Base-by-base conservation (phyloP, 2,329 filamentous ascomycete species). In the Cladosporium velox region DNA sequence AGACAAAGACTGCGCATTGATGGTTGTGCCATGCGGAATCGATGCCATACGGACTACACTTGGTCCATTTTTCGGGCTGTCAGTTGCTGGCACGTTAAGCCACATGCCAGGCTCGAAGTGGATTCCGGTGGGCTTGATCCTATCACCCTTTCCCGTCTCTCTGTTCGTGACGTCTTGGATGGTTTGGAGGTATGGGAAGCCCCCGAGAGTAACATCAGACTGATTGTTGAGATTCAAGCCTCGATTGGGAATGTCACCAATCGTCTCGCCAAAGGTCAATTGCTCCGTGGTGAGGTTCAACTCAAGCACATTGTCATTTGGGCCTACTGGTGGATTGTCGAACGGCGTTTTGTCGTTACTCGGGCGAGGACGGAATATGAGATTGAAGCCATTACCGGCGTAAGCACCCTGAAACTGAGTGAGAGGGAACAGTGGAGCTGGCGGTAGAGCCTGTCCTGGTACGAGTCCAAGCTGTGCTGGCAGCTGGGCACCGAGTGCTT, bases 21-120 rank as follows among this genome's bases (percentile, higher is more conserved):
- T 80, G 7, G 78, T 80, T 0, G 79, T 80, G 26, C 79, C 80
- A 62, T 82, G 79, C 0, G 80, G 80, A 30, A 81, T 82, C 2
- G 78, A 78, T 3, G 72, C 80, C 78, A 82, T 79, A 28, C 80
- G 79, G 0, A 69, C 67, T 2, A 77, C 69, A 0, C 76, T 75
- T 1, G 74, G 72, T 18, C 15, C 57, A 7, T 59, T 59, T 15
- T 41, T 30, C 7, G 57, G 57, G 5, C 68, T 67, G 3, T 58
- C 65, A 14, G 69, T 70, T 10, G 68, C 70, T 1, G 80, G 80
- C 0, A 81, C 75, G 24, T 75, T 71, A 72, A 82, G 75, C 74
- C 77, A 81, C 24, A 82, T 65, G 2, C 80, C 80, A 11, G 78
- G 72, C 67, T 82, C 80, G 30, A 79, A 78, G 69, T 82, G 80